phyloP scores from a whole-genome alignment of 345 rosid species.

The Salix udensis region DNA sequence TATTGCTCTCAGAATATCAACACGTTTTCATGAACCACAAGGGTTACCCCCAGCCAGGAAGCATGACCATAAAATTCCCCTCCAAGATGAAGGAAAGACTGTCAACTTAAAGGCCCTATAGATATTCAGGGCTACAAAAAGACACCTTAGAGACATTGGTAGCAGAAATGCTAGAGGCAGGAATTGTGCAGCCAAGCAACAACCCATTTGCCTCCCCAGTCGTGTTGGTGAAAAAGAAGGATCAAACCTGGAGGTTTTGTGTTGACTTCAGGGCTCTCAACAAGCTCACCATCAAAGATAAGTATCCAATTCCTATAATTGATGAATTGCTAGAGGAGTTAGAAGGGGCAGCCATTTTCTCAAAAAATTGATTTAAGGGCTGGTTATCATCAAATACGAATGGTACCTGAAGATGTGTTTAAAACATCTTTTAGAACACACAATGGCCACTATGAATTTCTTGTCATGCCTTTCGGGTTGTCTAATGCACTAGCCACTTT shows the following conservation, averaged over 20 bases:
- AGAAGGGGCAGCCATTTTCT: background rate
- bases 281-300: background rate
- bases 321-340: background rate
- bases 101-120: background rate
- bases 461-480: background rate
- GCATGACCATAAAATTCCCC: too few species aligned
- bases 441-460: background rate
- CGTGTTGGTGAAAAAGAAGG: background rate
- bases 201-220: background rate
- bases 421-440: background rate
- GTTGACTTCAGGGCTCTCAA: background rate
- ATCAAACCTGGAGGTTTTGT: background rate
- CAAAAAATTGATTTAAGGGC: background rate
- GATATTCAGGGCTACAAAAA: background rate
- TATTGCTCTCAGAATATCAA: too few species aligned
- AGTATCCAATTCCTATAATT: background rate
- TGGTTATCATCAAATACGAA: background rate
- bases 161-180: background rate
- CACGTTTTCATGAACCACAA: too few species aligned
- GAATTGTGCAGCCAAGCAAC: background rate
- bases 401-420: background rate
- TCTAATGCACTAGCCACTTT: background rate
- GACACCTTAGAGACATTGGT: background rate
- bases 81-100: too few species aligned
- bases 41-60: too few species aligned